Conservation (phyloP, 345 rosid genomes). For the Arabidopsis suecica region DNA sequence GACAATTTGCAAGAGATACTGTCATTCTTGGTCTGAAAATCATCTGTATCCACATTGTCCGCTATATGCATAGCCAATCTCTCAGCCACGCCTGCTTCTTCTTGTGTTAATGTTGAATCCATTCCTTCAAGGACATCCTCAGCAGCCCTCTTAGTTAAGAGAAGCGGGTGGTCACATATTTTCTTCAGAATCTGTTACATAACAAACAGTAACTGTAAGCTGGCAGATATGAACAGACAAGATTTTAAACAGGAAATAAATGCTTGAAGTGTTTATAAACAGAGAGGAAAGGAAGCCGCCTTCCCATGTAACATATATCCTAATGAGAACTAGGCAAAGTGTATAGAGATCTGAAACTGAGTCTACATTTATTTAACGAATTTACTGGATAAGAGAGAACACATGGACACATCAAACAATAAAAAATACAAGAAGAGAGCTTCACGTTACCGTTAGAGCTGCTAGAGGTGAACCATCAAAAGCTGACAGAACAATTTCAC, state of each 20-base stretch:
- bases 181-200: constrained; percentile 89
- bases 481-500: constrained; percentile 93
- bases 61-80: constrained; percentile 91
- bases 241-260: constrained; percentile 17
- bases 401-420: constrained; percentile 12
- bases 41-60: constrained; percentile 72
- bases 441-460: constrained; percentile 81
- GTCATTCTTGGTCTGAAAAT: constrained; percentile 78
- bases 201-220: constrained; percentile 25
- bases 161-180: constrained; percentile 60
- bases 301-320: constrained; percentile 13
- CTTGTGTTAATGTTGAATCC: constrained; percentile 83
- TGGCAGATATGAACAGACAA: constrained; percentile 25
- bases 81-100: constrained; percentile 84
- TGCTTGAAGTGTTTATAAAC: neutral
- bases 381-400: constrained; percentile 16
- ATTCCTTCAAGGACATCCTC: constrained; percentile 85
- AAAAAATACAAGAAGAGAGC: constrained; percentile 20
- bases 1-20: constrained; percentile 91
- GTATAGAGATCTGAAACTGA: constrained; percentile 18
- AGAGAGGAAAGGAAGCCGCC: constrained; percentile 9
- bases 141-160: constrained; percentile 51
- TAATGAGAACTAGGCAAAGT: constrained; percentile 10
- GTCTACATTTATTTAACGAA: constrained; percentile 2
- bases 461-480: constrained; percentile 98